phyloP scores from a whole-genome alignment of 495 filamentous ascomycete genomes.

The Trichoderma gamsii region DNA sequence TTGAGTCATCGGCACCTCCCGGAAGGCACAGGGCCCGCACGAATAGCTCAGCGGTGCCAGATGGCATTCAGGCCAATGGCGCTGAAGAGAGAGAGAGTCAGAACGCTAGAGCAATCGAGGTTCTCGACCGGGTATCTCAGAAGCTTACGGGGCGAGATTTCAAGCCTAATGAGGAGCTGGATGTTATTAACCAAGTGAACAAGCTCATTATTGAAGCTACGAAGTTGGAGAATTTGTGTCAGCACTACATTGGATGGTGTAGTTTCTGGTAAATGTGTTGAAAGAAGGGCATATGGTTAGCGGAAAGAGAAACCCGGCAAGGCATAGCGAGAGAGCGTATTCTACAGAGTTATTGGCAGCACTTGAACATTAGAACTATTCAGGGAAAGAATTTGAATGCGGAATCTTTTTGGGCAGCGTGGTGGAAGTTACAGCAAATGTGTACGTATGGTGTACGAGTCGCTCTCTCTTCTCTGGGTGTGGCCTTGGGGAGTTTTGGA shows the following conservation, averaged over 20 bases:
- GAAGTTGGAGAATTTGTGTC: conserved; percentile 93
- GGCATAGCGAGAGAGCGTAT: not conserved
- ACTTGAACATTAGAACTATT: not conserved
- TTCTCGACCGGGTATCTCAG: conserved; percentile 84
- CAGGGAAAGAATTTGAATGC: not conserved
- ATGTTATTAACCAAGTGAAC: conserved; percentile 83
- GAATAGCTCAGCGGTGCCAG: conserved; percentile 38
- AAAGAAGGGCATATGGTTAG: not conserved
- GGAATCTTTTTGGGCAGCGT: not conserved
- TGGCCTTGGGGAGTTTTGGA: not conserved
- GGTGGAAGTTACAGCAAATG: not conserved
- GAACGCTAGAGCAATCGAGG: conserved; percentile 87
- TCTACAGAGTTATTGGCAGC: not conserved
- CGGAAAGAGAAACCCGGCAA: not conserved
- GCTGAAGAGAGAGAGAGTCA: conserved; percentile 65
- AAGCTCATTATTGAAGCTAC: conserved; percentile 91
- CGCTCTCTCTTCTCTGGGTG: not conserved
- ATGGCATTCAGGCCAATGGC: conserved; percentile 31
- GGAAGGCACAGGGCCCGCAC: conserved; percentile 48
- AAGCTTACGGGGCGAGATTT: conserved; percentile 78
- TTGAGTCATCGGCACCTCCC: conserved; percentile 35
- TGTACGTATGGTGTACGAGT: not conserved
- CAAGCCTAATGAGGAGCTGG: conserved; percentile 69
- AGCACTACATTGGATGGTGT: conserved; percentile 98
- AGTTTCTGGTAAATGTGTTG: conserved; percentile 65